Evolutionary conservation across 148 eudicot species (phyloP).

Genomic region (Camellia japonica): DNA sequence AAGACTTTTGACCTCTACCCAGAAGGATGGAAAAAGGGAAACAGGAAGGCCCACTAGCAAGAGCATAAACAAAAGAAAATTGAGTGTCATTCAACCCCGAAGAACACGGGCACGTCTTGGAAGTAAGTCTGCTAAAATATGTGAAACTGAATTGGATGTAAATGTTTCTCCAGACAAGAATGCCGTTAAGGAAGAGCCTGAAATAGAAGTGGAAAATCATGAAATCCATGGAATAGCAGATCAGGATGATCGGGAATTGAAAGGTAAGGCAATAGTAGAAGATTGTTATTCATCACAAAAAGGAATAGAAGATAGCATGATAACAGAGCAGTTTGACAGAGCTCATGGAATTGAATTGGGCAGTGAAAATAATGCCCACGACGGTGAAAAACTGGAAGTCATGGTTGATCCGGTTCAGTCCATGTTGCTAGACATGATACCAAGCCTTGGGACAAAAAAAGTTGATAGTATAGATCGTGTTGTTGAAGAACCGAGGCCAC

Average conservation of each 20-base stretch:
- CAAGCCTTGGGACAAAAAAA: slow-evolving; percentile 41
- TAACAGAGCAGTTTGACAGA: slow-evolving; percentile 13
- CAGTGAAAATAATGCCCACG: slow-evolving; percentile 19
- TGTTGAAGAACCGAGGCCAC: slow-evolving; percentile 13
- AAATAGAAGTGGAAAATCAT: slow-evolving; percentile 9
- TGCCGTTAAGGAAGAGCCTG: slow-evolving; percentile 17
- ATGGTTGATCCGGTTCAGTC: slow-evolving; percentile 64
- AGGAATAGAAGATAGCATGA: slow-evolving; percentile 17
- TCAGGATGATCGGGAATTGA: slow-evolving; percentile 19
- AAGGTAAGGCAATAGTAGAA: slow-evolving; percentile 16
- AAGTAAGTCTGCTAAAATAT: slow-evolving; percentile 61
- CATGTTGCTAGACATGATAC: slow-evolving; percentile 61
- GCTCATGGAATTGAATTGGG: slow-evolving; percentile 17
- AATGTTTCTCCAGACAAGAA: slow-evolving; percentile 32
- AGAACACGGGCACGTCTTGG: slow-evolving; percentile 48
- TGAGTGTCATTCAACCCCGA: slow-evolving; percentile 43
- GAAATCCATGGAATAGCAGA: slow-evolving; percentile 12
- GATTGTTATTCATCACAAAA: slow-evolving; percentile 25
- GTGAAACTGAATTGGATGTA: slow-evolving; percentile 40
- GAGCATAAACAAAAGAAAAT: slow-evolving; percentile 34
- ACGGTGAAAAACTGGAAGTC: slow-evolving; percentile 32
- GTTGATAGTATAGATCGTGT: slow-evolving; percentile 22
- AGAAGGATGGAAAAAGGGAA: slow-evolving; percentile 43
- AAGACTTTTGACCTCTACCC: slow-evolving; percentile 19
- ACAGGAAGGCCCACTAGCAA: slow-evolving; percentile 56